Percentiles rank a stretch among this genome's conserved stretches.
phyloP scores from a whole-genome alignment of 2,329 filamentous ascomycete genomes.

The Hypoxylon sp. region DNA sequence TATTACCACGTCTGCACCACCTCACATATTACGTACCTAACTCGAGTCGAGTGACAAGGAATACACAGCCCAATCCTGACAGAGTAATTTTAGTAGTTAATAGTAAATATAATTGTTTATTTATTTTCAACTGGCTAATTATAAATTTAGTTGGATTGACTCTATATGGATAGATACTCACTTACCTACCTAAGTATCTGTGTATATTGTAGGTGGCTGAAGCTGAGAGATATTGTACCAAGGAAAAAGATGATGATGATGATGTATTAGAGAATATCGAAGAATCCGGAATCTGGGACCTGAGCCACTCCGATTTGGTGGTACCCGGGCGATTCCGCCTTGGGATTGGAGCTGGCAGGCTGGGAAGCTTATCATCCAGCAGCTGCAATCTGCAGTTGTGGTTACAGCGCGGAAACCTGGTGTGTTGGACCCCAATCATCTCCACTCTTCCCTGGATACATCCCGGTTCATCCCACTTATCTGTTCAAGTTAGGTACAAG shows the following conservation, averaged over 20 bases:
- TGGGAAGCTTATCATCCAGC: conserved; percentile 22
- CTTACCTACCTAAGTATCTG: too few species aligned
- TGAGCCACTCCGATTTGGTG: conserved; percentile 9
- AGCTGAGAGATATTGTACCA: neutral
- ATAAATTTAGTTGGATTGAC: conserved; percentile 3
- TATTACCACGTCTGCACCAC: conserved; percentile 14
- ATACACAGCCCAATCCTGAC: conserved; percentile 7
- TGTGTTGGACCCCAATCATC: conserved; percentile 13
- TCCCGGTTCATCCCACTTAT: too few species aligned
- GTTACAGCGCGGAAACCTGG: conserved; percentile 11
- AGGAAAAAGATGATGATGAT: neutral
- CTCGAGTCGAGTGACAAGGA: conserved; percentile 24
- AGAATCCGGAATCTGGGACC: conserved; percentile 16
- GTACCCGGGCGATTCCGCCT: conserved; percentile 4
- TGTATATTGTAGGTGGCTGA: neutral
- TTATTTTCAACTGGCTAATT: too few species aligned
- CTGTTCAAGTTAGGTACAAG: conserved; percentile 12
- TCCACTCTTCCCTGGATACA: conserved; percentile 14
- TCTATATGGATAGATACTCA: neutral
- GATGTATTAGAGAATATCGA: conserved; percentile 9
- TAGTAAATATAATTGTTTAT: too few species aligned
- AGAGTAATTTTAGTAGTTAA: too few species aligned
- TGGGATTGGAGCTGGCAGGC: too few species aligned
- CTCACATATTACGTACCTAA: conserved; percentile 4
- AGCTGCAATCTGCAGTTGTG: conserved; percentile 5